A percentile compares a stretch with the other conserved stretches of the same genome.
Evolutionary conservation across 371 early-diverging fungal species (phyloP).

Genomic region (Batkoa obscura): DNA sequence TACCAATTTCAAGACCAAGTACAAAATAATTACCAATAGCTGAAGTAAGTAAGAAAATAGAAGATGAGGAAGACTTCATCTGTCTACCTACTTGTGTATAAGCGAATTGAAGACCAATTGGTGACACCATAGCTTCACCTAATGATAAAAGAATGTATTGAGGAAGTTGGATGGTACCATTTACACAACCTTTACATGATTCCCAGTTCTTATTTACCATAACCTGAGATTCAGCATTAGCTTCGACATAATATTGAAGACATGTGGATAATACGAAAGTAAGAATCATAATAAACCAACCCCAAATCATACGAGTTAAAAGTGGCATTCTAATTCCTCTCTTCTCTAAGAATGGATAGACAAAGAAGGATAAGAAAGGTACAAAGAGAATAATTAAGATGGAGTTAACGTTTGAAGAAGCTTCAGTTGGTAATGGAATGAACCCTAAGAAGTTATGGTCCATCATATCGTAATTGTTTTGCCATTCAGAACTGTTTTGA

Average conservation of each 20-base stretch:
- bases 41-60: constrained; percentile 17
- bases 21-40: constrained; percentile 10
- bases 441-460: constrained; percentile 11
- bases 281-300: background rate
- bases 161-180: constrained; percentile 20
- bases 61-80: constrained; percentile 10
- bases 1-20: background rate
- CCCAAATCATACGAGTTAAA: background rate
- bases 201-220: background rate
- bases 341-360: constrained; percentile 5
- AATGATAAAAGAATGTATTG: constrained; percentile 32
- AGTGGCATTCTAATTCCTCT: background rate
- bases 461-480: constrained; percentile 13
- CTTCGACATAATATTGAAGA: background rate
- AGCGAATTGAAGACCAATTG: constrained; percentile 28
- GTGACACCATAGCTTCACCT: constrained; percentile 32
- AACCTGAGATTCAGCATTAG: background rate
- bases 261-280: background rate
- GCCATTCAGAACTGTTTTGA: constrained; percentile 20
- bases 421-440: constrained; percentile 1
- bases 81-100: constrained; percentile 1
- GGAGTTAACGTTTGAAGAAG: background rate
- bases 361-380: background rate
- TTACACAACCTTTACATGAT: constrained; percentile 9
- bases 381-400: background rate